Percentiles rank a stretch among this genome's conserved stretches.
Evolutionary conservation across 129 eudicot genomes (phyloP).

Genomic region (Solidago caesia): DNA sequence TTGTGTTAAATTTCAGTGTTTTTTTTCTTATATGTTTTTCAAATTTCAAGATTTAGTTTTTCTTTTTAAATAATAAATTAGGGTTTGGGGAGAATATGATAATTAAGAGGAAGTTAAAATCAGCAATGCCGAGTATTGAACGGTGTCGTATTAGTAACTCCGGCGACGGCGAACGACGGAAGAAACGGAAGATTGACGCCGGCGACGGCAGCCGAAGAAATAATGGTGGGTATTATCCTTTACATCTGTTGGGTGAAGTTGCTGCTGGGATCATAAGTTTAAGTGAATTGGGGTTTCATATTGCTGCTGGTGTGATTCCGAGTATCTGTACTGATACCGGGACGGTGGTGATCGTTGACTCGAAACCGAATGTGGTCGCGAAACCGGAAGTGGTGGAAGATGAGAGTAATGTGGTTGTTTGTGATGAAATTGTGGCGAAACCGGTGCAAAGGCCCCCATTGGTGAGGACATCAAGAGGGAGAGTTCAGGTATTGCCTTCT

Average conservation of each 20-base stretch:
- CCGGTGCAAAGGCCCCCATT: conserved; percentile 62
- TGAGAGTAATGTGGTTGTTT: conserved; percentile 12
- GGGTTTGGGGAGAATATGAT: conserved; percentile 61
- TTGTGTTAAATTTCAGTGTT: too few relatives aligned
- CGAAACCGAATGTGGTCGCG: conserved; percentile 24
- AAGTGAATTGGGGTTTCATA: conserved; percentile 44
- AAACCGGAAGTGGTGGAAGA: conserved; percentile 25
- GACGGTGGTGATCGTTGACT: conserved; percentile 39
- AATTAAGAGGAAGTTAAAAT: conserved; percentile 80
- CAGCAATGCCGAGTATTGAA: conserved; percentile 94
- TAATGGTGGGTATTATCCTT: conserved; percentile 47
- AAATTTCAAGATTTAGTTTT: conserved; percentile 23
- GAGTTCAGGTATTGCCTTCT: conserved; percentile 96
- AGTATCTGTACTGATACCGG: conserved; percentile 32
- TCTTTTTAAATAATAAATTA: conserved; percentile 8
- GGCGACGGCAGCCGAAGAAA: conserved; percentile 10
- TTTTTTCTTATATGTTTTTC: background rate
- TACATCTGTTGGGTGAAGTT: conserved; percentile 73
- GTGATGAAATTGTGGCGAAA: conserved; percentile 21
- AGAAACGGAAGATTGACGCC: conserved; percentile 46
- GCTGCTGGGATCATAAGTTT: conserved; percentile 70
- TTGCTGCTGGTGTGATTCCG: conserved; percentile 32
- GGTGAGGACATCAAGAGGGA: conserved; percentile 88
- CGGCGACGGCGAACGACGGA: conserved; percentile 40
- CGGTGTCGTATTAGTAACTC: conserved; percentile 68